These are phyloP conservation scores for Centaurea solstitialis DNA, from an alignment of 129 eudicot species.

Conservation along the genomic window DNA sequence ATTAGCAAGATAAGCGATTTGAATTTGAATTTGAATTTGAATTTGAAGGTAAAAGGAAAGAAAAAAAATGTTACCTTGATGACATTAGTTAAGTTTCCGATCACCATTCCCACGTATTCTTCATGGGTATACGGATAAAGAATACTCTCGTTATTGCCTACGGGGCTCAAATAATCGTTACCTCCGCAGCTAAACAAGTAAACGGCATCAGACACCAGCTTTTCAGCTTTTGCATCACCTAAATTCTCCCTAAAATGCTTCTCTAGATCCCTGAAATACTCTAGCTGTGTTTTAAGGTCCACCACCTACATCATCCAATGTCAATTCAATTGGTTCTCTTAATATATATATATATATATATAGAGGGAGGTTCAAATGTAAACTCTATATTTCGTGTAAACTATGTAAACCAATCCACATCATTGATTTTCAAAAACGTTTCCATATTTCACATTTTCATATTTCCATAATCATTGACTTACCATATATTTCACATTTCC, in stretches of 20 bases:
- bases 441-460: no score
- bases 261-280: slow-evolving; percentile 24
- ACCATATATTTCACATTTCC: no score
- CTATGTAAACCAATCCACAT: no score
- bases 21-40: background rate
- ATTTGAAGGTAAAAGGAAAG: background rate
- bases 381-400: no score
- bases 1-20: background rate
- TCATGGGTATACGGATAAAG: slow-evolving; percentile 31
- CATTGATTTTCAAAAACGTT: no score
- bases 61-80: slow-evolving; percentile 22
- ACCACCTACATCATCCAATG: slow-evolving; percentile 27
- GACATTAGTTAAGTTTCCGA: slow-evolving; percentile 33
- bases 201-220: slow-evolving; percentile 36
- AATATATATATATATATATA: background rate
- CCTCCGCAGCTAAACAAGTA: slow-evolving; percentile 41
- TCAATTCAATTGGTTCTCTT: background rate
- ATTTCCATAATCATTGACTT: no score
- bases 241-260: slow-evolving; percentile 18
- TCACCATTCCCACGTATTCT: slow-evolving; percentile 36
- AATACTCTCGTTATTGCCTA: slow-evolving; percentile 14
- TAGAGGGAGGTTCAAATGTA: no score
- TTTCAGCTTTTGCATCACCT: slow-evolving; percentile 26
- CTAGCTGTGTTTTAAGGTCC: slow-evolving; percentile 36
- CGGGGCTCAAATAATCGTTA: slow-evolving; percentile 35